Conservation (phyloP, 225 moss, liverwort and hornwort genomes). For the Pleurozium schreberi region DNA sequence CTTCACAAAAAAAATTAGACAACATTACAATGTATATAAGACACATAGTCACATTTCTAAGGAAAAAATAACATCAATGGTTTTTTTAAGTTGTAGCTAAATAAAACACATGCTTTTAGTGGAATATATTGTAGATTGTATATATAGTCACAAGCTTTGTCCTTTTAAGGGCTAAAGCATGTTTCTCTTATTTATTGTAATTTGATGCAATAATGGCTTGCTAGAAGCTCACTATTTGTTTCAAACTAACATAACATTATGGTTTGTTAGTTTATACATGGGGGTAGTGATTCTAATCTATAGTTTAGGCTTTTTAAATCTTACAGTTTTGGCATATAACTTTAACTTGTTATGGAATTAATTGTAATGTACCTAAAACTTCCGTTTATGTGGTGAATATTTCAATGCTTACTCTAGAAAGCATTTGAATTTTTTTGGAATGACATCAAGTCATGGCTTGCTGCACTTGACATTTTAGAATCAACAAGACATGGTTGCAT, state of each 20-base stretch:
- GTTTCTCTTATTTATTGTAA: not conserved
- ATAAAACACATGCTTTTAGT: not conserved
- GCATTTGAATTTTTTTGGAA: not conserved
- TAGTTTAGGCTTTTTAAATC: not conserved
- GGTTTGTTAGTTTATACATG: fast-evolving
- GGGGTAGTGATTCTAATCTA: no score
- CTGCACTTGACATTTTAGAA: not conserved
- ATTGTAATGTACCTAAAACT: not conserved
- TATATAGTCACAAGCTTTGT: not conserved
- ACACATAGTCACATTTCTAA: not conserved
- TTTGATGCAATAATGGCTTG: fast-evolving
- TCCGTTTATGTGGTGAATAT: fast-evolving
- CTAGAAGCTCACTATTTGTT: not conserved
- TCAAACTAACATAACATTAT: not conserved
- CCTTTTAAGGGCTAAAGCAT: not conserved
- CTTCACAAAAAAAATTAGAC: not conserved
- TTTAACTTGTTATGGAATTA: not conserved
- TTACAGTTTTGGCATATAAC: not conserved
- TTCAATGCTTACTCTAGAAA: not conserved
- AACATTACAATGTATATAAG: fast-evolving
- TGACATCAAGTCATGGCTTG: not conserved
- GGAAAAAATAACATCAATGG: not conserved
- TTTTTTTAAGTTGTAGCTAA: not conserved
- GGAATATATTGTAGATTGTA: not conserved
- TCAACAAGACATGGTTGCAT: not conserved